Base-by-base conservation (phyloP, 2,329 filamentous ascomycete genomes). In the Eutypella sp. region DNA sequence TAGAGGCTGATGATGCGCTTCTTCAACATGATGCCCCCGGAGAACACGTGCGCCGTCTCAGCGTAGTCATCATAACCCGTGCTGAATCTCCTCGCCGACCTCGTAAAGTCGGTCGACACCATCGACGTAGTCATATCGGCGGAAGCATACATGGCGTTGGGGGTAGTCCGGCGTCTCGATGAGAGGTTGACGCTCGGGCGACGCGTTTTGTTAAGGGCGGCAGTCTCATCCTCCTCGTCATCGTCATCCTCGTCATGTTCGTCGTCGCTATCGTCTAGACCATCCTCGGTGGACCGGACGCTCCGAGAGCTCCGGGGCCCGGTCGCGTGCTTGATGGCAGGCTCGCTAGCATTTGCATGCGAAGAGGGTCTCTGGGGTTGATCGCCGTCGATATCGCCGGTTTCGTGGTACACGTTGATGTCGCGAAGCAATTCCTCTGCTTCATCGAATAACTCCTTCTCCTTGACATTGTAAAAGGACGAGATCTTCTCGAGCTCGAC, bases 401-500 rank as follows among this genome's bases (percentile, higher is more conserved):
- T 81, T 15, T 78, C 75, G 49, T 91, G 76, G 57, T 84, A 89
- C 6, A 72, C 71, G 44, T 81, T 79, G 36, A 89, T 79, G 59
- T 97, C 92, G 41, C 75, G 75, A 45, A 92, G 68, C n/a, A 97
- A 71, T 29, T 84, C 78, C 40, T 85, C 81, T 8, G 92, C 81
- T 63, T 96, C 92, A 43, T 85, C 82, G 49, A 86, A 82, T 13
- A 99, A 82, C 64, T 97, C 92, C 20, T 81, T 75, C 67, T 99
- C 91, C 67, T 99, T 99, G 50, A 89, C 70, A 51, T 84, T 78
- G 67, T 93, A 97, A 66, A 99, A 99, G 1, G 85, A 87, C 59
- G 82, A 87, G 50, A 99, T 89, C 74, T 97, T 97, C 61, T 97
- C 91, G 42, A 99, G 72, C 66, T 99, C 93, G 36, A 86, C 79